A percentile compares a stretch with the other conserved stretches of the same genome.
These are phyloP conservation scores for Candida stauntonica DNA, from an alignment of 805 yeast species.

Conservation along the genomic window DNA sequence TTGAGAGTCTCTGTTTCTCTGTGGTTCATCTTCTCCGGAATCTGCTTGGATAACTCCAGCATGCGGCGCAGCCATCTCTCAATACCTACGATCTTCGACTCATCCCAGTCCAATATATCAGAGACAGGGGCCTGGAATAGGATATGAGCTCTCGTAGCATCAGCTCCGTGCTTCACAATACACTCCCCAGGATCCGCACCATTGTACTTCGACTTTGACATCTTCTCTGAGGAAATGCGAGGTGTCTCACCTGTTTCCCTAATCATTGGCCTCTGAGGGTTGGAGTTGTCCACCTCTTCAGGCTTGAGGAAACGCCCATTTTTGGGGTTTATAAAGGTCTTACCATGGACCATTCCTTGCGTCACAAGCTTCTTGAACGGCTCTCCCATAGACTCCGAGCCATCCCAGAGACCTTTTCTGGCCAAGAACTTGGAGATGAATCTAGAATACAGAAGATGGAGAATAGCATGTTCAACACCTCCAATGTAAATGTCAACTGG, in stretches of 20 bases:
- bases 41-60: slow-evolving; percentile 25
- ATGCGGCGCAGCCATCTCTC: slow-evolving; percentile 81
- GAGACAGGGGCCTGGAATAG: slow-evolving; percentile 86
- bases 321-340: slow-evolving; percentile 67
- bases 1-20: slow-evolving; percentile 1
- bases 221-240: slow-evolving; percentile 68
- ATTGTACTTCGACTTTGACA: slow-evolving; percentile 94
- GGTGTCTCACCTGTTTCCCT: slow-evolving; percentile 50
- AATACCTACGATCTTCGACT: slow-evolving; percentile 76
- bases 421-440: slow-evolving; percentile 79
- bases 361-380: slow-evolving; percentile 80
- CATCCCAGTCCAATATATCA: slow-evolving; percentile 88
- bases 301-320: slow-evolving; percentile 77
- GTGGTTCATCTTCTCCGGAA: slow-evolving; percentile 11
- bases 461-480: slow-evolving; percentile 94
- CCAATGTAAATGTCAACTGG: slow-evolving; percentile 93
- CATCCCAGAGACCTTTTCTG: slow-evolving; percentile 65
- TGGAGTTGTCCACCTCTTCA: slow-evolving; percentile 53
- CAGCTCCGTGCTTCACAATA: slow-evolving; percentile 79
- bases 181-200: slow-evolving; percentile 88
- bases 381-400: slow-evolving; percentile 56
- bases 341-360: slow-evolving; percentile 98
- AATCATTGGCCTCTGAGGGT: slow-evolving; percentile 41
- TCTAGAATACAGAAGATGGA: slow-evolving; percentile 83
- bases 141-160: slow-evolving; percentile 90